These are phyloP conservation scores for Sphagnum tenellum DNA, from an alignment of 225 moss, liverwort and hornwort species.

Conservation along the genomic window DNA sequence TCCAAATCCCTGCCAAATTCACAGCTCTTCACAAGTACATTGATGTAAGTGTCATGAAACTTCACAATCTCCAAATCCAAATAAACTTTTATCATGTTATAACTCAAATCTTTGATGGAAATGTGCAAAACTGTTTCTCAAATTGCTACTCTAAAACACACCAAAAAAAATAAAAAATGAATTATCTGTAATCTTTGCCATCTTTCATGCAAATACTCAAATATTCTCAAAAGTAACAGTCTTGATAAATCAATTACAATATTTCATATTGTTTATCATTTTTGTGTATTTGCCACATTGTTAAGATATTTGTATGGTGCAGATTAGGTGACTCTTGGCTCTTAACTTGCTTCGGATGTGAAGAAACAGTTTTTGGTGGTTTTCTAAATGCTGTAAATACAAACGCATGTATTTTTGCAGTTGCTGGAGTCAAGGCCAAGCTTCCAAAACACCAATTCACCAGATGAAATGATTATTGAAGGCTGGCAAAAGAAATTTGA, in stretches of 20 bases:
- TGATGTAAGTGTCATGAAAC: conserved; percentile 29
- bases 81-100: not conserved
- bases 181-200: too few species aligned
- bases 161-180: too few species aligned
- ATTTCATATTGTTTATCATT: not conserved
- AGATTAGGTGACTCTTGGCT: not conserved
- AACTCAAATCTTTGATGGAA: not conserved
- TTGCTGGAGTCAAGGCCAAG: conserved; percentile 59
- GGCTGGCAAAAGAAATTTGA: conserved; percentile 86
- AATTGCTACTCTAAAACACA: too few species aligned
- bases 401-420: conserved; percentile 11
- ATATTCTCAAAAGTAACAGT: too few species aligned
- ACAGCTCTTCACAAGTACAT: conserved; percentile 56
- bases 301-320: not conserved
- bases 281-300: too few species aligned
- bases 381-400: not conserved
- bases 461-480: conserved; percentile 67
- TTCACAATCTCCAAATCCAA: not conserved
- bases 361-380: too few species aligned
- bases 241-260: too few species aligned
- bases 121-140: not conserved
- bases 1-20: conserved; percentile 49
- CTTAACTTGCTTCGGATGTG: too few species aligned
- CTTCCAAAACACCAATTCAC: conserved; percentile 69
- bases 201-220: too few species aligned